Evolutionary conservation across 331 rosid species (phyloP), one percentile per base, ranked within the genome.

Genomic region (Quercus lobata): DNA sequence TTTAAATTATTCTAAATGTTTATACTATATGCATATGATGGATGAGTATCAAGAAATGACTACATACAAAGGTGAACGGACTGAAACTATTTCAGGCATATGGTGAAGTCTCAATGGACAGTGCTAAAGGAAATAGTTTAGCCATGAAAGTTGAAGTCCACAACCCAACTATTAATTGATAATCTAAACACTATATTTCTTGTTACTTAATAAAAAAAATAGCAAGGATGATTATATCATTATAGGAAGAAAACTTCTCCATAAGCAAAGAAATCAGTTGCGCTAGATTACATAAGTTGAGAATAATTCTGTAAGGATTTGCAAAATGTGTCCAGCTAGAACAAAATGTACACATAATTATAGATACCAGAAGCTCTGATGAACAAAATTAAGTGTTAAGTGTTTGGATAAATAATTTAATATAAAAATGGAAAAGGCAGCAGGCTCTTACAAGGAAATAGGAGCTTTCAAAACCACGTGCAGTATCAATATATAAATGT

Each of bases 401-500:
- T 25, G 41, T 14, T 63, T 63, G 8, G n/a, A 71, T 25, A 55
- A 14, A 11, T 75, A 57, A 24, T 21, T 22, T 37, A 16, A 66
- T 1, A 49, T 65, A 62, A 34, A 74, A 77, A 63, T 21, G 24
- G 75, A 35, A 82, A 85, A 84, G 55, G 75, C 57, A 57, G 74
- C 19, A 19, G 73, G 80, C 27, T 71, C 89, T 85, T 84, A 96
- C 99, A 78, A 78, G 73, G 61, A 78, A 57, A 80, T 73, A 72
- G 73, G 96, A 82, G 88, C 86, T 83, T 85, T 84, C 96, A 84
- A 93, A 81, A 81, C 85, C 89, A 71, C 91, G 90, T 53, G 99
- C 99, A 58, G 92, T 91, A 68, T 93, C 91, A 68, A 96, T 88
- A 81, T 96, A 96, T 80, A 96, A 79, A 92, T 93, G 93, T 83